These are phyloP conservation scores for Amanita thiersii DNA, from an alignment of 768 basidiomycete genomes.

Conservation along the genomic window DNA sequence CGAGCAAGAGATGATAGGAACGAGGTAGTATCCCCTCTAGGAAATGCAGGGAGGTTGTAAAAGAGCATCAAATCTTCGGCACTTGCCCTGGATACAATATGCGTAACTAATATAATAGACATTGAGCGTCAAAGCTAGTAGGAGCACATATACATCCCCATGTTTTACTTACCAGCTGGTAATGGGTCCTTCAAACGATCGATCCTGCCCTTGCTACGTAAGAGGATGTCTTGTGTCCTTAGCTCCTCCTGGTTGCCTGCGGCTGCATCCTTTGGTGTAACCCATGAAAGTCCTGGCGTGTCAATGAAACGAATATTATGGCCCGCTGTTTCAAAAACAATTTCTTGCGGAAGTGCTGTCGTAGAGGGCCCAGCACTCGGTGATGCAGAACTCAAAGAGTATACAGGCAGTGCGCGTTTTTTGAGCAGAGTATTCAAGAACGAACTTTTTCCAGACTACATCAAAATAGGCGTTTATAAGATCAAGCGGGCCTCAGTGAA, in stretches of 20 bases:
- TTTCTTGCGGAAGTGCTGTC: conserved; percentile 58
- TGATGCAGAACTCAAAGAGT: conserved; percentile 41
- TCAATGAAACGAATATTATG: conserved; percentile 65
- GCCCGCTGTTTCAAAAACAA: conserved; percentile 39
- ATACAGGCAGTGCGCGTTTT: conserved; percentile 46
- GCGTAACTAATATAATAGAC: conserved; percentile 42
- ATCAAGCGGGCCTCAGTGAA: background rate
- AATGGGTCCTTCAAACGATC: conserved; percentile 80
- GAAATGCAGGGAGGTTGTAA: conserved; percentile 78
- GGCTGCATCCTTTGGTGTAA: conserved; percentile 23
- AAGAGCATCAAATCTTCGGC: conserved; percentile 84
- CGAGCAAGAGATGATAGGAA: conserved; percentile 78
- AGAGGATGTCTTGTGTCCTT: conserved; percentile 65
- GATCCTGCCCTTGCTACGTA: conserved; percentile 73
- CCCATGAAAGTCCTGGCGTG: conserved; percentile 78
- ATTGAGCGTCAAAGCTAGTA: conserved; percentile 9
- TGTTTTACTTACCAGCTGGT: conserved; percentile 52
- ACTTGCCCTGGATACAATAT: conserved; percentile 61
- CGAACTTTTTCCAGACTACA: conserved; percentile 81
- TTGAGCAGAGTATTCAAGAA: conserved; percentile 72
- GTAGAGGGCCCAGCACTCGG: conserved; percentile 63
- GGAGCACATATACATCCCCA: too few species aligned
- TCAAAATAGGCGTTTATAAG: too few species aligned
- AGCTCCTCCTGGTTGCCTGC: conserved; percentile 26
- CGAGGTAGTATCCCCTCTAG: conserved; percentile 53